A percentile compares a stretch with the other conserved stretches of the same genome.
Evolutionary conservation across 2,329 filamentous ascomycete genomes (phyloP).

Genomic region (Claviceps pazoutovae): DNA sequence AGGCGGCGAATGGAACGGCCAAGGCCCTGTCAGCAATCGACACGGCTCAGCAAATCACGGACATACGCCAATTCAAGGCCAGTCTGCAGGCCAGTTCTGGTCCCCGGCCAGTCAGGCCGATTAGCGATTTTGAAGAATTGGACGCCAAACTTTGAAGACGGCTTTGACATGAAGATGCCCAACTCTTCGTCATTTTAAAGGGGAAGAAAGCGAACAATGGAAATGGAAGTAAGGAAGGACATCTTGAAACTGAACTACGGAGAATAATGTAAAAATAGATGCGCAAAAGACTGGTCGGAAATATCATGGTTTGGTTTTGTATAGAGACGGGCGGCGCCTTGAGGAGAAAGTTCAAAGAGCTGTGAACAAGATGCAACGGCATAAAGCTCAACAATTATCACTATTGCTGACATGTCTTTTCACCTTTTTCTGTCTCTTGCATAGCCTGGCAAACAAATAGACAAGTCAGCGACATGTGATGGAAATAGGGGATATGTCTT

Average conservation of each 20-base stretch:
- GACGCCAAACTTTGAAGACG: slow-evolving; percentile 57
- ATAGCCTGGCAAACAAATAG: no score
- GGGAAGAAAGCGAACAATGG: not conserved
- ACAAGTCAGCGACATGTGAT: no score
- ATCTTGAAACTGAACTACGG: not conserved
- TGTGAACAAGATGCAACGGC: no score
- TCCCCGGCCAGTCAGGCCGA: slow-evolving; percentile 55
- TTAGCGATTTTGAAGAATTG: slow-evolving; percentile 75
- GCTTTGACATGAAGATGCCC: not conserved
- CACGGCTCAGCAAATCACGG: slow-evolving; percentile 48
- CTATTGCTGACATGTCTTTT: no score
- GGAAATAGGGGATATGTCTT: no score
- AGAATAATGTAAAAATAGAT: not conserved
- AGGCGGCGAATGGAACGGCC: slow-evolving; percentile 19
- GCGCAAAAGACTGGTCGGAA: not conserved
- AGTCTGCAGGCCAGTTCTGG: slow-evolving; percentile 58
- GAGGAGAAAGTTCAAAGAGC: no score
- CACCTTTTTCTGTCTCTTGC: no score
- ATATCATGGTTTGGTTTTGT: not conserved
- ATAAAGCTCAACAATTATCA: no score
- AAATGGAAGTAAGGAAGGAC: no score
- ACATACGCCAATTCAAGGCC: slow-evolving; percentile 71
- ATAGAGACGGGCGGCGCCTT: not conserved
- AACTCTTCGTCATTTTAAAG: not conserved
- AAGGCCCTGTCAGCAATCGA: slow-evolving; percentile 28